phyloP scores from a whole-genome alignment of 2,329 filamentous ascomycete genomes.

The Pyricularia sp. region DNA sequence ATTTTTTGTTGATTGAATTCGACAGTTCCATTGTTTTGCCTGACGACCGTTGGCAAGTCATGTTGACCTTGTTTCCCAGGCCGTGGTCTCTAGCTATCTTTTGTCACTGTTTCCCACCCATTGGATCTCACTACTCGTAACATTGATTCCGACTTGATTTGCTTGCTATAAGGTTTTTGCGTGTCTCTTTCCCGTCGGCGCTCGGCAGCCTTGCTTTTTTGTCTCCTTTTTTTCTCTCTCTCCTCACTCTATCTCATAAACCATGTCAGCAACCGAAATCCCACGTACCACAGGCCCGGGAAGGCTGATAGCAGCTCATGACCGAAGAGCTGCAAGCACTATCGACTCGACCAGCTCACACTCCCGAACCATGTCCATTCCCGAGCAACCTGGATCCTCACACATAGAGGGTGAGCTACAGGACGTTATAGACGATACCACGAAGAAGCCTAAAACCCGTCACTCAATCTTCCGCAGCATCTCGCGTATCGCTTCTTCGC shows the following conservation, averaged over 20 bases:
- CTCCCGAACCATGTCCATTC: not conserved
- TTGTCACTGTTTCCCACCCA: not conserved
- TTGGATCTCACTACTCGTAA: not conserved
- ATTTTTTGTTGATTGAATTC: not conserved
- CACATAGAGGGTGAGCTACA: slow-evolving; percentile 29
- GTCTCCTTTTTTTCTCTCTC: not conserved
- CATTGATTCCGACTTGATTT: not conserved
- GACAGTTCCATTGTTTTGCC: not conserved
- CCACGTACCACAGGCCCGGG: not conserved
- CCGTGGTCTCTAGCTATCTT: not conserved
- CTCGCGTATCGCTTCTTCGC: slow-evolving; percentile 70
- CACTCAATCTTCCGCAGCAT: slow-evolving; percentile 60
- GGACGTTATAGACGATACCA: not conserved
- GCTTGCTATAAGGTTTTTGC: not conserved
- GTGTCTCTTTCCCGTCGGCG: not conserved
- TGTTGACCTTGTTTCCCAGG: not conserved
- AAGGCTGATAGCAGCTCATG: not conserved
- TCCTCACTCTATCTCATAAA: not conserved
- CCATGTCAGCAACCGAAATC: not conserved
- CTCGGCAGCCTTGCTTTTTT: not conserved
- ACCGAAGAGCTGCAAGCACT: not conserved
- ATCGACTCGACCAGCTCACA: not conserved
- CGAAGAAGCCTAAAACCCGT: slow-evolving; percentile 31
- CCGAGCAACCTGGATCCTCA: not conserved
- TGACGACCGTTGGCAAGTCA: not conserved